phyloP scores from a whole-genome alignment of 257 asterid species.

The Scutellaria galericulata region DNA sequence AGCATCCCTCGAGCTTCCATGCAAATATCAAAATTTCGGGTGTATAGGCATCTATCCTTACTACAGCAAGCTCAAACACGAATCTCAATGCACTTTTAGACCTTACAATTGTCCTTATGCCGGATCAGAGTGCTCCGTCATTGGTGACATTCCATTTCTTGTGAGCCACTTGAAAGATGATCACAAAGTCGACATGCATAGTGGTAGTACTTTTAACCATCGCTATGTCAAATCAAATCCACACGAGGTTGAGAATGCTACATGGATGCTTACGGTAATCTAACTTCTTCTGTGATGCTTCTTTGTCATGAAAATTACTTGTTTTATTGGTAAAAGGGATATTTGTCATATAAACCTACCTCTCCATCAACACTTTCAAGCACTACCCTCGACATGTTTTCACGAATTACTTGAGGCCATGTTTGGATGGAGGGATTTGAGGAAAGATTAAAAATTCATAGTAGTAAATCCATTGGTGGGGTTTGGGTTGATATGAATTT shows the following conservation, averaged over 20 bases:
- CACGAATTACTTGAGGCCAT: too few relatives aligned
- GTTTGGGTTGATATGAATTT: too few relatives aligned
- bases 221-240: conserved; percentile 57
- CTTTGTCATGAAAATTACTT: background rate
- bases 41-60: conserved; percentile 52
- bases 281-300: conserved; percentile 13
- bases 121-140: conserved; percentile 50
- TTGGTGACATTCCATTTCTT: conserved; percentile 52
- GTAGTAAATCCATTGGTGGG: too few relatives aligned
- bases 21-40: conserved; percentile 49
- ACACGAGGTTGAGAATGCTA: conserved; percentile 50
- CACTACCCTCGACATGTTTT: too few relatives aligned
- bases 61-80: conserved; percentile 57
- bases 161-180: conserved; percentile 54
- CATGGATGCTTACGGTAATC: conserved; percentile 57
- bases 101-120: conserved; percentile 56
- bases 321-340: background rate
- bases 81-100: conserved; percentile 49
- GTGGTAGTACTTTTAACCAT: conserved; percentile 52
- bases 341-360: background rate
- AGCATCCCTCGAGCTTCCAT: conserved; percentile 54
- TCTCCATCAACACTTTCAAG: background rate
- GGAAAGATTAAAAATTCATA: too few relatives aligned
- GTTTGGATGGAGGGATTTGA: too few relatives aligned
- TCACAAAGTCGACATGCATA: conserved; percentile 56